Base-by-base conservation (phyloP, 345 rosid species). In the Eutrema japonicum region DNA sequence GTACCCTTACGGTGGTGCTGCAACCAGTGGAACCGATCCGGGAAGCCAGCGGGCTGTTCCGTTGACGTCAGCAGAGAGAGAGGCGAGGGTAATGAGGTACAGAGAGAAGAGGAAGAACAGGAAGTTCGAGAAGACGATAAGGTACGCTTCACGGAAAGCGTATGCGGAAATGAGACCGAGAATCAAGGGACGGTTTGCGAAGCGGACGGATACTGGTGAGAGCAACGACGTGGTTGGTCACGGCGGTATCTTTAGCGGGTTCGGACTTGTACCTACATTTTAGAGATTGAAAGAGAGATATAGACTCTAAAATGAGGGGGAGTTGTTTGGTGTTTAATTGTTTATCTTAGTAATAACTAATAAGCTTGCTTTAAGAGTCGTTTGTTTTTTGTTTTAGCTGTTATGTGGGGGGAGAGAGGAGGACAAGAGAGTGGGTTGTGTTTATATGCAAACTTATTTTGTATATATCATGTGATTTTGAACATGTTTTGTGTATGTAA, bases 81-180 rank as follows among this genome's bases (percentile, higher is more conserved):
- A 90, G 63, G 98, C 93, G 4, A 85, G 97, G 73, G 99, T 96
- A 13, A 56, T 89, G 80, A 90, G 99, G 90, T 96, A 96, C 87
- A 87, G 96, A 59, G 99, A 92, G 85, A 96, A 96, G 86, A 83
- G 99, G 71, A 96, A 96, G 96, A 89, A 86, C 74, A 61, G 97
- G 14, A 96, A 86, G 82, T 92, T 96, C 70, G 95, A 92, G 97
- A 96, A 96, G 88, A 96, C 98, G 10, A 96, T 92, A 33, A 82
- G 96, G 29, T 96, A 92, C 62, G 96, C 97, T 1, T 92, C 99
- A 0, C 63, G 99, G 47, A 92, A 96, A 76, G 99, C 99, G 0
- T 92, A 90, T 40, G 97, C 98, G 0, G 97, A 96, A 80, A 89
- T 88, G 74, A 78, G 98, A 80, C 99, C 97, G 0, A 75, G 98